phyloP scores from a whole-genome alignment of 2,329 filamentous ascomycete genomes.

The Rutstroemia sp. region DNA sequence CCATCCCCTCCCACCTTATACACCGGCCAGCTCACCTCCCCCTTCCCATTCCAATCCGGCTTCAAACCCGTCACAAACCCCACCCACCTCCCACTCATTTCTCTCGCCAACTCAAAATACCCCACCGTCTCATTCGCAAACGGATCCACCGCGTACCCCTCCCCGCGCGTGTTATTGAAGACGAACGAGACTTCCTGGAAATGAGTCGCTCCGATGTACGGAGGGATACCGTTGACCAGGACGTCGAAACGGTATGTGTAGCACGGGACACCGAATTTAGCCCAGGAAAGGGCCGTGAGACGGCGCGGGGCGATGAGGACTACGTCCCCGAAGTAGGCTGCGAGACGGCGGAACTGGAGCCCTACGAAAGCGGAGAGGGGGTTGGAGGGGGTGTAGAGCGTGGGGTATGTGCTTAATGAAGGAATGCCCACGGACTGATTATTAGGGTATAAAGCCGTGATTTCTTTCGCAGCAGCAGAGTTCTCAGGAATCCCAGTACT shows the following conservation, averaged over 20 bases:
- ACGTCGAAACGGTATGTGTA: conserved; percentile 41
- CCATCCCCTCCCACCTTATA: not conserved
- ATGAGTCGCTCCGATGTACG: conserved; percentile 29
- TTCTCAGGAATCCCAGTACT: not conserved
- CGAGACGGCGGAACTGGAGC: conserved; percentile 14
- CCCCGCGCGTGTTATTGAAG: conserved; percentile 43
- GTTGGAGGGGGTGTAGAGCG: conserved; percentile 16
- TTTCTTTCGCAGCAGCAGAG: conserved; percentile 13
- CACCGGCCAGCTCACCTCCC: not conserved
- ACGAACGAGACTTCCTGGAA: conserved; percentile 47
- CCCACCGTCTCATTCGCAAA: not conserved
- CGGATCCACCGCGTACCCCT: conserved; percentile 32
- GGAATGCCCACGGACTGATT: conserved; percentile 42
- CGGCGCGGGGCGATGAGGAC: conserved; percentile 11
- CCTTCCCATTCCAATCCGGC: conserved; percentile 7
- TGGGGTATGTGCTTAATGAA: conserved; percentile 18
- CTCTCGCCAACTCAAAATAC: conserved; percentile 4
- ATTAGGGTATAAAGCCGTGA: conserved; percentile 43
- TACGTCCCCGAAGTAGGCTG: conserved; percentile 16
- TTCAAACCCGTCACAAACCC: conserved; percentile 8
- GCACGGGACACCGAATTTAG: conserved; percentile 8
- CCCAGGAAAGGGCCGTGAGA: conserved; percentile 11
- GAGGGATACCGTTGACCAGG: conserved; percentile 26
- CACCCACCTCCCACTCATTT: conserved; percentile 14
- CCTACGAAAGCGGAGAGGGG: conserved; percentile 29